Conservation (phyloP, 225 moss, liverwort and hornwort genomes). For the Pseudisothecium myosuroides region DNA sequence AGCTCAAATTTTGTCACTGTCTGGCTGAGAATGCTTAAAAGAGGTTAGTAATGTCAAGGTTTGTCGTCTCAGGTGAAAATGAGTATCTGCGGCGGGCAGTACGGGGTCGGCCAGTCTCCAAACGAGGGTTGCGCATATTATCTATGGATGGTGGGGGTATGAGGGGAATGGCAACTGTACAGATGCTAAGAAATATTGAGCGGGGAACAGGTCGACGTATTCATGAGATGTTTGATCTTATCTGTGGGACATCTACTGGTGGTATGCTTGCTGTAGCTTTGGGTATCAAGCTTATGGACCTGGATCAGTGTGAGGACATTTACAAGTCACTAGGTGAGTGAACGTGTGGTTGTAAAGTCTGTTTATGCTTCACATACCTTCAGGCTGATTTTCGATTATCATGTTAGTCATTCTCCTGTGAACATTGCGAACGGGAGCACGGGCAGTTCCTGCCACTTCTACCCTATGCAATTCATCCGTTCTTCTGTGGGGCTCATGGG, state of each 20-base stretch:
- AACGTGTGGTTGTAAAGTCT: neutral
- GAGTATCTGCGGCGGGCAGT: slow-evolving; percentile 89
- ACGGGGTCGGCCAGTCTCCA: slow-evolving; percentile 67
- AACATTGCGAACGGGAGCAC: neutral
- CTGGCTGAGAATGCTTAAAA: neutral
- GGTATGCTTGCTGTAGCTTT: slow-evolving; percentile 99
- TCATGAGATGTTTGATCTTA: slow-evolving; percentile 99
- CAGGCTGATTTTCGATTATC: neutral
- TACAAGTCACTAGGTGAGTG: slow-evolving; percentile 86
- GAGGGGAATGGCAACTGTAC: slow-evolving; percentile 94
- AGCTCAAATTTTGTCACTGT: neutral
- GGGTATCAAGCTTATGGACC: slow-evolving; percentile 85
- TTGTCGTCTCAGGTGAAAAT: slow-evolving; percentile 68
- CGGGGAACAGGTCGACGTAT: slow-evolving; percentile 80
- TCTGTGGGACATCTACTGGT: slow-evolving; percentile 98
- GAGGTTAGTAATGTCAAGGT: neutral
- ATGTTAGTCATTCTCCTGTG: neutral
- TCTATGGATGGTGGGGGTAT: slow-evolving; percentile 99
- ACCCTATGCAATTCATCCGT: neutral
- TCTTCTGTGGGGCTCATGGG: neutral
- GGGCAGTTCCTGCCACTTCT: neutral
- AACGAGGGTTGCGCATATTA: slow-evolving; percentile 90
- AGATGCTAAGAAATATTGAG: slow-evolving; percentile 90
- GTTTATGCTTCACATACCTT: neutral
- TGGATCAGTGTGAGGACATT: slow-evolving; percentile 95